Conservation (phyloP, 306 rosid species). For the Mimosa pudica region DNA sequence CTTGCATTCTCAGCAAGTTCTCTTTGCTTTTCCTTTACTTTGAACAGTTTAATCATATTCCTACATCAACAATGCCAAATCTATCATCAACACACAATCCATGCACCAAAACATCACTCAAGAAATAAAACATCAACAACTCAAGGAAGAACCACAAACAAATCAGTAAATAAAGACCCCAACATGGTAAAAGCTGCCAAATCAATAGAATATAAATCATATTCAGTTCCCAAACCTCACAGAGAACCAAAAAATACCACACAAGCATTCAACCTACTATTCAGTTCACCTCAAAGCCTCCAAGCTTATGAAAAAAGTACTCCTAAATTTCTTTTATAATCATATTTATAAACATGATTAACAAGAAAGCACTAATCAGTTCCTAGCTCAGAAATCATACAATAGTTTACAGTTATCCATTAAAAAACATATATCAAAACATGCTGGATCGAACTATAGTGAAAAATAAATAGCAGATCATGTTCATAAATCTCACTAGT, state of each 20-base stretch:
- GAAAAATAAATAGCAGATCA: conserved; percentile 4
- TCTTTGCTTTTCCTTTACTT: conserved; percentile 80
- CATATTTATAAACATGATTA: not conserved
- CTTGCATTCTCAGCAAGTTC: conserved; percentile 70
- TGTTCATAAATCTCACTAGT: not conserved
- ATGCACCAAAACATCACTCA: not conserved
- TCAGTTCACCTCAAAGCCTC: not conserved
- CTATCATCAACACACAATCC: not conserved
- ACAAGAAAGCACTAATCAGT: not conserved
- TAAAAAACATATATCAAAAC: not conserved
- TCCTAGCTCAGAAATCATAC: not conserved
- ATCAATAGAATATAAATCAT: not conserved
- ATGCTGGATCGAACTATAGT: too few relatives aligned
- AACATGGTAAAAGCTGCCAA: not conserved
- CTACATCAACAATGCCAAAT: conserved; percentile 33
- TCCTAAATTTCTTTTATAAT: too few relatives aligned
- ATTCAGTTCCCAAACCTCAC: not conserved
- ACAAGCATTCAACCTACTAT: not conserved
- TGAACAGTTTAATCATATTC: conserved; percentile 71
- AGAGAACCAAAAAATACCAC: not conserved
- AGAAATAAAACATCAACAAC: not conserved
- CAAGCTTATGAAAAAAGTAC: too few relatives aligned
- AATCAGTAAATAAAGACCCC: conserved; percentile 4
- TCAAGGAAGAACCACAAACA: conserved; percentile 1
- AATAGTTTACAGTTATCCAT: not conserved